Evolutionary conservation across 2,329 filamentous ascomycete species (phyloP), one percentile per base, ranked within the genome.

Genomic region (Endoconidiophora polonica): DNA sequence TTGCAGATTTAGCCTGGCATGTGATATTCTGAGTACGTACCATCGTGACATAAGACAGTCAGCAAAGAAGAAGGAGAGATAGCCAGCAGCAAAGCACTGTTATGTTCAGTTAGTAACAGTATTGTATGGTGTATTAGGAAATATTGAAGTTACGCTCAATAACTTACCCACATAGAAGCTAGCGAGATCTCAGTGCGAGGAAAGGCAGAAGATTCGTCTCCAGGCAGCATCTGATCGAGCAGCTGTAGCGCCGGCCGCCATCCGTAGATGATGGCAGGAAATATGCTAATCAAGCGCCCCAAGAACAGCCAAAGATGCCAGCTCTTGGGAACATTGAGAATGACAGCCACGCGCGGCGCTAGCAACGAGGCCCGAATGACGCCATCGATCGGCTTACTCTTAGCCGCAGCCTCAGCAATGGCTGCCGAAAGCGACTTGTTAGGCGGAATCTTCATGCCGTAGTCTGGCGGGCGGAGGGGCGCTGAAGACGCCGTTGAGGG

Each of bases 1-100:
- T 4, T 24, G 4, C 5, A 14, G 23, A 36, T 7, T 10, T 9
- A 20, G 12, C 5, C 23, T 20, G 10, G n/a, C 22, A 18, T 36
- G 18, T 38, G n/a, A 48, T 18, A 18, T 41, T 16, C 2, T 12
- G 22, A 29, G 16, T 10, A 20, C 71, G 42, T 60, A 84, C 81
- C 83, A 88, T 65, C 84, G 71, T 54, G 82, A 86, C 83, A 88
- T 87, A 58, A 88, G 74, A 63, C 83, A 86, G 65, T 88, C 83
- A 52, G 82, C 84, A 61, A 88, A 88, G 67, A 86, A 84, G 64
- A 86, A 88, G 46, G 81, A 83, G 54, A 87, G 72, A 63, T 86
- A 86, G 49, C 80, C 83, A 18, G 81, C 84, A 52, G 82, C 79
- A 59, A 76, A 78, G 66, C 82, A 86, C 83, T 86, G 58, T 20